Evolutionary conservation across 176 grass and related monocot genomes (phyloP).

Genomic region (Carex kokanica): DNA sequence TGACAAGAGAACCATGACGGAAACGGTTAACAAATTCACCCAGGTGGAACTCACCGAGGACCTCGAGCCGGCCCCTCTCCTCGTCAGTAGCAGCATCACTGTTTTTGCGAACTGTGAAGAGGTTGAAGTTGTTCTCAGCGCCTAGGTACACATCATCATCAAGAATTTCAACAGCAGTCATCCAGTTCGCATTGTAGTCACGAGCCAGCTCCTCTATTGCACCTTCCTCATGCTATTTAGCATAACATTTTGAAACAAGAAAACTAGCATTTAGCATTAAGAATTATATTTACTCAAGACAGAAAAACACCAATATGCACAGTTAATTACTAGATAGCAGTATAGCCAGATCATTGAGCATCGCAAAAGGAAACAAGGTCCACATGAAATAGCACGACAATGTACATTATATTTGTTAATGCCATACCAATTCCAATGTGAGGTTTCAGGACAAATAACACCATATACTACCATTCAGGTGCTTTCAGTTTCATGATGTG

Average conservation of each 20-base stretch:
- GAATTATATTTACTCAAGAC: not conserved
- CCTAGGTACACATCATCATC: slow-evolving; percentile 87
- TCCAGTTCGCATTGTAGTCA: slow-evolving; percentile 95
- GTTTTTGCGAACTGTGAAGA: slow-evolving; percentile 85
- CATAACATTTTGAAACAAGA: slow-evolving; percentile 10
- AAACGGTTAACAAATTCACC: slow-evolving; percentile 86
- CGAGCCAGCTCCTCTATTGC: slow-evolving; percentile 75
- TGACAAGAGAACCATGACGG: slow-evolving; percentile 79
- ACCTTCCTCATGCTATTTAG: slow-evolving; percentile 69
- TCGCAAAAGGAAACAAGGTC: not conserved
- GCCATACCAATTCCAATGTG: not conserved
- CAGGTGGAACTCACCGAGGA: slow-evolving; percentile 84
- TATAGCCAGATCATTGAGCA: not conserved
- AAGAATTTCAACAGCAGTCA: slow-evolving; percentile 91
- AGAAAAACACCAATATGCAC: not conserved
- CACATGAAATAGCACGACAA: not conserved
- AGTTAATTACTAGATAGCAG: not conserved
- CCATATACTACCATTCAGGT: not conserved
- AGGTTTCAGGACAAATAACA: not conserved
- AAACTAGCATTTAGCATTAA: not conserved
- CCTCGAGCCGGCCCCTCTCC: slow-evolving; percentile 72
- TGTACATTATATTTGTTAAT: not conserved
- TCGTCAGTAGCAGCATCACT: slow-evolving; percentile 95
- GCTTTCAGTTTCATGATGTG: not conserved
- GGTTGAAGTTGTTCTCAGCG: slow-evolving; percentile 85